These are phyloP conservation scores for Phialocephala sp. DNA, from an alignment of 2,329 filamentous ascomycete genomes.

Conservation along the genomic window DNA sequence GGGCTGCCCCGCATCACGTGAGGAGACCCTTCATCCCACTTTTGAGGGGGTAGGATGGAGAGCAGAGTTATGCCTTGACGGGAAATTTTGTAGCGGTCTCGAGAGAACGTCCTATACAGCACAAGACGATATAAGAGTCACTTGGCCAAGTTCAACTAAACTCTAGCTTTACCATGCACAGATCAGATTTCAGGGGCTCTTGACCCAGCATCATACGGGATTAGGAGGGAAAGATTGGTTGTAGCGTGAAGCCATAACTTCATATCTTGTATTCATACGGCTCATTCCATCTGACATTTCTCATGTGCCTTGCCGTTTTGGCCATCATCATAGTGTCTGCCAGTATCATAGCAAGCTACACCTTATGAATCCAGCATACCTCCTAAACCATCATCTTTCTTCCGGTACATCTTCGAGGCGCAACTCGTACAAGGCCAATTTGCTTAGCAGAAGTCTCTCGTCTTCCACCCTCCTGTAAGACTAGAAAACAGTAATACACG, in stretches of 20 bases:
- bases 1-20: neutral
- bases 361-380: neutral
- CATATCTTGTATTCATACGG: conserved; percentile 29
- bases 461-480: neutral
- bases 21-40: neutral
- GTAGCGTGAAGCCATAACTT: conserved; percentile 35
- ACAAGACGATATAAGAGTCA: neutral
- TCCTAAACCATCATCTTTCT: neutral
- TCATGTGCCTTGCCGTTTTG: conserved; percentile 26
- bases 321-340: conserved; percentile 2
- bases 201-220: neutral
- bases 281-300: conserved; percentile 22
- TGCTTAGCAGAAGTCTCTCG: neutral
- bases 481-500: neutral
- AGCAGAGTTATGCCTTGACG: neutral
- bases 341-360: conserved; percentile 4
- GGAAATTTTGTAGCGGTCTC: neutral
- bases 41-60: neutral
- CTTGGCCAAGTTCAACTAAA: neutral
- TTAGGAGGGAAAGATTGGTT: neutral
- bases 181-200: neutral
- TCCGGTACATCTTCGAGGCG: neutral
- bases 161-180: neutral
- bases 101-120: neutral
- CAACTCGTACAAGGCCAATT: conserved; percentile 4